A percentile compares a stretch with the other conserved stretches of the same genome.
Evolutionary conservation across 1,284 basidiomycete species (phyloP).

Genomic region (Papiliotrema fonsecae): DNA sequence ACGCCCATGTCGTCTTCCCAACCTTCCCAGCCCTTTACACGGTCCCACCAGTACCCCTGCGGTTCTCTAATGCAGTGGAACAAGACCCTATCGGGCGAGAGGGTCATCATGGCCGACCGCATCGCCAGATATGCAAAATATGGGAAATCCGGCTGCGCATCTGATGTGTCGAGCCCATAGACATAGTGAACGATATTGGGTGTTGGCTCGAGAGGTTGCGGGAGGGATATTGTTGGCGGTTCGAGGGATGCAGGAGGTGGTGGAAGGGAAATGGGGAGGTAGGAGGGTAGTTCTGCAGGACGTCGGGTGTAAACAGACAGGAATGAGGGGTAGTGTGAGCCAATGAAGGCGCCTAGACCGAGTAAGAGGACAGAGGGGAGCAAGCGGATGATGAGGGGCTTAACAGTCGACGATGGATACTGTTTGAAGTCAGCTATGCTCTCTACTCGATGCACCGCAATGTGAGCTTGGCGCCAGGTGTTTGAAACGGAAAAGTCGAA

Average conservation of each 20-base stretch:
- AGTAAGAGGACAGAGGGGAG: slow-evolving; percentile 17
- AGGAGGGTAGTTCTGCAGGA: slow-evolving; percentile 9
- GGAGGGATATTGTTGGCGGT: slow-evolving; percentile 14
- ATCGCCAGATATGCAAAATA: slow-evolving; percentile 47
- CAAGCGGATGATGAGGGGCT: slow-evolving; percentile 2
- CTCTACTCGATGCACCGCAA: neutral
- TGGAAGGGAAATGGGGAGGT: slow-evolving; percentile 23
- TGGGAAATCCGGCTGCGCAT: slow-evolving; percentile 25
- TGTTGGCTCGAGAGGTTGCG: slow-evolving; percentile 21
- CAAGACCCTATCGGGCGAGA: slow-evolving; percentile 37
- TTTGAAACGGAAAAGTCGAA: neutral
- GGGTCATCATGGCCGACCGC: slow-evolving; percentile 35
- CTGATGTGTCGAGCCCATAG: slow-evolving; percentile 29
- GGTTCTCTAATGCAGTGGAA: slow-evolving; percentile 37
- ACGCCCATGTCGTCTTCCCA: slow-evolving; percentile 18
- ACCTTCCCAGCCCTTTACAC: slow-evolving; percentile 29
- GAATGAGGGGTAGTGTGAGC: slow-evolving; percentile 26
- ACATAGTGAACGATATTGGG: slow-evolving; percentile 44
- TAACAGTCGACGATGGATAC: neutral
- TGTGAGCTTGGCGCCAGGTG: too few species aligned
- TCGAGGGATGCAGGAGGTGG: slow-evolving; percentile 11
- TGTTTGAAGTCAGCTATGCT: neutral
- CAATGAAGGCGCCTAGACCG: slow-evolving; percentile 21
- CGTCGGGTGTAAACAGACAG: slow-evolving; percentile 29
- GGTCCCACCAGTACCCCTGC: slow-evolving; percentile 38